phyloP scores from a whole-genome alignment of 768 basidiomycete genomes.

The Podaxis carcinomalis region DNA sequence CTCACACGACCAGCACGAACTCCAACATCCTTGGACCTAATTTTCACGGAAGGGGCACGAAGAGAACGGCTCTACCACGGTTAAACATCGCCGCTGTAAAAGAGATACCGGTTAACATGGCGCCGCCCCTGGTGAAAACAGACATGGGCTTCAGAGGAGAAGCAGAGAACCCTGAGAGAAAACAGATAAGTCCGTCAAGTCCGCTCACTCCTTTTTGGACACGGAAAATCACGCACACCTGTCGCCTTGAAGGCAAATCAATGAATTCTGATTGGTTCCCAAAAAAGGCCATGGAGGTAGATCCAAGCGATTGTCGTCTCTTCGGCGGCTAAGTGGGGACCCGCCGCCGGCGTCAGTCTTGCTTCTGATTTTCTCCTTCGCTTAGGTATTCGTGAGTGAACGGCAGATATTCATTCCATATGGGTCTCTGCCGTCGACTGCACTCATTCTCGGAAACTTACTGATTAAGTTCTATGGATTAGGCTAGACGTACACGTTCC shows the following conservation, averaged over 20 bases:
- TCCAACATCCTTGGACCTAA: background rate
- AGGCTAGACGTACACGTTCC: too few relatives aligned
- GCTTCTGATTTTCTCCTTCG: too few relatives aligned
- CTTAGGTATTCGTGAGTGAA: too few relatives aligned
- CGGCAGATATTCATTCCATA: too few relatives aligned
- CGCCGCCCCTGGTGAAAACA: background rate
- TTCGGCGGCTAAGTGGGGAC: background rate
- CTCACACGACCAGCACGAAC: background rate
- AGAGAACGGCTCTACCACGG: background rate
- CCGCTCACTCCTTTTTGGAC: background rate
- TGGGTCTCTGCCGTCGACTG: too few relatives aligned
- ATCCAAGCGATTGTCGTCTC: background rate
- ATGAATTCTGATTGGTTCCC: background rate
- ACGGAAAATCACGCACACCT: background rate
- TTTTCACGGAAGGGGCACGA: background rate
- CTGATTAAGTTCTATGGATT: too few relatives aligned
- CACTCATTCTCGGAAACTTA: too few relatives aligned
- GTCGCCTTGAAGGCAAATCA: background rate
- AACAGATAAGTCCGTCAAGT: background rate
- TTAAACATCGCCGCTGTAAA: background rate
- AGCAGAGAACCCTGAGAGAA: background rate
- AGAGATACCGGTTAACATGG: background rate
- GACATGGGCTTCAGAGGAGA: background rate
- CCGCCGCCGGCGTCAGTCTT: too few relatives aligned
- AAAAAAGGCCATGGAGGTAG: background rate